phyloP scores from a whole-genome alignment of 1,284 basidiomycete species.

The Malassezia sympodialis region DNA sequence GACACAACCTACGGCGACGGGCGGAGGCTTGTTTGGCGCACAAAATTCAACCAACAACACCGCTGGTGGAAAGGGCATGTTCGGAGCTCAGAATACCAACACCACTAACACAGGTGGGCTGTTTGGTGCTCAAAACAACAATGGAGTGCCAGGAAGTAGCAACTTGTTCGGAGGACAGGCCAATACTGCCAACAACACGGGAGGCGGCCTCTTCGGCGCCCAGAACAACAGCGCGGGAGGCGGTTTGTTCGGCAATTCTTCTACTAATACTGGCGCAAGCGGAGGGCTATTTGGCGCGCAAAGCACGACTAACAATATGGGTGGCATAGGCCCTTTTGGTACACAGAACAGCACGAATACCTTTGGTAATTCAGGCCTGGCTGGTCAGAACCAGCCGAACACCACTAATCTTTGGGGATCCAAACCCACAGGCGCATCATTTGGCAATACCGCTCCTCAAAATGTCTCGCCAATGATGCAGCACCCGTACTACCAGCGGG shows the following conservation, averaged over 20 bases:
- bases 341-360: not conserved
- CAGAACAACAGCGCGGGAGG: not conserved
- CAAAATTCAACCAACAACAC: not conserved
- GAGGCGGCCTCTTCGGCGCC: not conserved
- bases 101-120: slow-evolving; percentile 7
- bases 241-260: not conserved
- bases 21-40: slow-evolving; percentile 21
- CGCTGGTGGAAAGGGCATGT: slow-evolving; percentile 15
- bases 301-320: not conserved
- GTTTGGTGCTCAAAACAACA: not conserved
- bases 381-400: not conserved
- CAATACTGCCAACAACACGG: not conserved
- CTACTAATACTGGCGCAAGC: slow-evolving; percentile 2
- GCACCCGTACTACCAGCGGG: slow-evolving; percentile 37
- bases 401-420: not conserved
- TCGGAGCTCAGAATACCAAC: slow-evolving; percentile 12
- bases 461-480: slow-evolving; percentile 26
- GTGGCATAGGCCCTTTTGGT: not conserved
- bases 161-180: not conserved
- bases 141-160: no score
- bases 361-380: slow-evolving; percentile 9
- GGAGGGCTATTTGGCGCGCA: slow-evolving; percentile 22
- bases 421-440: not conserved
- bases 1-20: not conserved
- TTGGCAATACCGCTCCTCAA: slow-evolving; percentile 10